Evolutionary conservation across 2,329 filamentous ascomycete species (phyloP).

Genomic region (Westerdykella ornata): DNA sequence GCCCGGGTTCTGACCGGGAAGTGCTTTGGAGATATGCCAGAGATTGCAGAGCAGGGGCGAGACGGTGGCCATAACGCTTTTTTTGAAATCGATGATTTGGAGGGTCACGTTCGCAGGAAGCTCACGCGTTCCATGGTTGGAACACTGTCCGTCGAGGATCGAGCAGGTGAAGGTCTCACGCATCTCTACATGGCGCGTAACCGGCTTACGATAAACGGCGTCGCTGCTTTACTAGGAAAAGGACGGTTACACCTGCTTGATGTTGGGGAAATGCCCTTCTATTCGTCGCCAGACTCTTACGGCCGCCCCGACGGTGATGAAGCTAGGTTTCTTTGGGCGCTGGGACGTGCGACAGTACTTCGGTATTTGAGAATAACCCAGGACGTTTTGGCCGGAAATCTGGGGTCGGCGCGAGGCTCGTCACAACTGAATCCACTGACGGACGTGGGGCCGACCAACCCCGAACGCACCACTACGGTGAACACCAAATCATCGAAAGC

Average conservation of each 20-base stretch:
- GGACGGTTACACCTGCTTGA: conserved; percentile 51
- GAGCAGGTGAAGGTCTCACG: conserved; percentile 50
- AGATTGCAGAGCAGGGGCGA: conserved; percentile 18
- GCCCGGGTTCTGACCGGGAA: conserved; percentile 47
- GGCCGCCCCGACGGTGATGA: too few relatives aligned
- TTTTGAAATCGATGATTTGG: conserved; percentile 43
- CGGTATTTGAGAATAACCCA: too few relatives aligned
- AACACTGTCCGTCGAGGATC: conserved; percentile 51
- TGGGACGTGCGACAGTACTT: too few relatives aligned
- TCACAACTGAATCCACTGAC: too few relatives aligned
- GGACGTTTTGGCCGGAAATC: too few relatives aligned
- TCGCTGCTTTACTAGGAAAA: conserved; percentile 48
- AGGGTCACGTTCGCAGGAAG: conserved; percentile 44
- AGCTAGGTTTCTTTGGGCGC: too few relatives aligned
- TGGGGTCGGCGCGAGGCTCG: too few relatives aligned
- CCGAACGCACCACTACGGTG: too few relatives aligned
- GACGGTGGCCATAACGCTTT: conserved; percentile 31
- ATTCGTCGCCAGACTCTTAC: background rate
- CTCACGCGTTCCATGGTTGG: conserved; percentile 41
- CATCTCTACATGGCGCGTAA: conserved; percentile 56
- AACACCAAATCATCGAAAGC: too few relatives aligned
- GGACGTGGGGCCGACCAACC: too few relatives aligned
- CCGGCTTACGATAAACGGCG: conserved; percentile 49
- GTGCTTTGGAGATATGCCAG: conserved; percentile 41
- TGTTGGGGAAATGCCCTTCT: conserved; percentile 33